phyloP scores from a whole-genome alignment of 306 rosid genomes.

The Fagus sylvatica region DNA sequence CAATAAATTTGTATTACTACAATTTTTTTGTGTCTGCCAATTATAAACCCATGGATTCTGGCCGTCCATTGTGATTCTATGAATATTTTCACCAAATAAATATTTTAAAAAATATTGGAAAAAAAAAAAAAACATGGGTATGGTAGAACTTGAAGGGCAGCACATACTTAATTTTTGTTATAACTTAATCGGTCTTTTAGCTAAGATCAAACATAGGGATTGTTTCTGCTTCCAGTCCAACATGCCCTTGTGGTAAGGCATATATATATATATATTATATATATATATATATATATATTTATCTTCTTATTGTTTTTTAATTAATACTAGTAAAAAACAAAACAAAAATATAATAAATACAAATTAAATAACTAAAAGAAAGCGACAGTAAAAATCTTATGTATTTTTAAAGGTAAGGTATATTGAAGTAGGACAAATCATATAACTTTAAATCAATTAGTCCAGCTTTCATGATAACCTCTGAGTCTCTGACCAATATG shows the following conservation, averaged over 20 bases:
- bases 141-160: background rate
- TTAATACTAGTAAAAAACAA: background rate
- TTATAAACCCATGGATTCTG: slow-evolving; percentile 19
- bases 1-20: slow-evolving; percentile 13
- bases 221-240: slow-evolving; percentile 9
- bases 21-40: slow-evolving; percentile 13
- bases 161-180: background rate
- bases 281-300: too few species aligned
- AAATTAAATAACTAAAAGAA: too few species aligned
- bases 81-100: background rate
- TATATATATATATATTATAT: too few species aligned
- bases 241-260: slow-evolving; percentile 17
- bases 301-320: background rate
- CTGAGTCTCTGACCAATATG: too few species aligned
- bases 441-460: too few species aligned
- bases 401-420: too few species aligned
- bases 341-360: too few species aligned
- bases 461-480: too few species aligned
- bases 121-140: background rate
- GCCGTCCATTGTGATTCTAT: slow-evolving; percentile 7
- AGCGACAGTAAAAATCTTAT: too few species aligned
- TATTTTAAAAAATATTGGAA: background rate
- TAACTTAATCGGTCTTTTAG: too few species aligned
- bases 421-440: too few species aligned
- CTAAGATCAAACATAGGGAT: background rate